Percentiles rank a stretch among this genome's conserved stretches.
Evolutionary conservation across 2,329 filamentous ascomycete species (phyloP).

Genomic region (Shiraia sp.): DNA sequence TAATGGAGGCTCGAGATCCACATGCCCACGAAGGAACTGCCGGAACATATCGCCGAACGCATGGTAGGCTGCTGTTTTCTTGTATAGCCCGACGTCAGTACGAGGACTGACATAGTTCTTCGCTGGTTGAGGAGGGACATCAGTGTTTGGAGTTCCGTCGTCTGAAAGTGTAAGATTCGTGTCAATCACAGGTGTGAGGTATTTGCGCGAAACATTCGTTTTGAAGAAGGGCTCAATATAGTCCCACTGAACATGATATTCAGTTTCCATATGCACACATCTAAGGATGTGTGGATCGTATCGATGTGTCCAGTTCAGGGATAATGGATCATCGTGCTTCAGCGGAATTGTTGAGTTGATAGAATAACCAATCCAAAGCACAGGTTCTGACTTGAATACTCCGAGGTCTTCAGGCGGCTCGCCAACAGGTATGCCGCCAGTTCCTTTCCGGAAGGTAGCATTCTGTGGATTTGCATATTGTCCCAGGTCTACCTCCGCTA

Average conservation of each 20-base stretch:
- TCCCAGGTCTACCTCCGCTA: slow-evolving; percentile 33
- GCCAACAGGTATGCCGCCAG: slow-evolving; percentile 36
- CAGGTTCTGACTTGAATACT: slow-evolving; percentile 38
- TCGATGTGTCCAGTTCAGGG: slow-evolving; percentile 31
- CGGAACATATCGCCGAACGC: slow-evolving; percentile 38
- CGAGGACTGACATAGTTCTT: slow-evolving; percentile 31
- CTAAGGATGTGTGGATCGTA: slow-evolving; percentile 36
- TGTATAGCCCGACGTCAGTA: slow-evolving; percentile 30
- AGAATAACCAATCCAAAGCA: slow-evolving; percentile 42
- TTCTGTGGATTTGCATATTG: slow-evolving; percentile 34
- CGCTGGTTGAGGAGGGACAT: slow-evolving; percentile 20
- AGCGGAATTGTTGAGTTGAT: slow-evolving; percentile 31
- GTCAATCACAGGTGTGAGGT: slow-evolving; percentile 32
- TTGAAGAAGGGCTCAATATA: slow-evolving; percentile 35
- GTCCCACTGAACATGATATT: slow-evolving; percentile 39
- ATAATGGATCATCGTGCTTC: slow-evolving; percentile 21
- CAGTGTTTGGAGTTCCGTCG: slow-evolving; percentile 46
- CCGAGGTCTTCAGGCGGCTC: slow-evolving; percentile 27
- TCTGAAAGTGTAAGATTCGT: slow-evolving; percentile 32
- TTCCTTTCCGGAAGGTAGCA: slow-evolving; percentile 17
- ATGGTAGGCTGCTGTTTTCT: slow-evolving; percentile 41
- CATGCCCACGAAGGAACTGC: slow-evolving; percentile 33
- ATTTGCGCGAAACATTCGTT: slow-evolving; percentile 23
- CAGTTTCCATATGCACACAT: slow-evolving; percentile 40
- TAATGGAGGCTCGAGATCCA: slow-evolving; percentile 32